A percentile compares a stretch with the other conserved stretches of the same genome.
These are phyloP conservation scores for Persicaria maculosa DNA, from an alignment of 148 eudicot species.

Conservation along the genomic window DNA sequence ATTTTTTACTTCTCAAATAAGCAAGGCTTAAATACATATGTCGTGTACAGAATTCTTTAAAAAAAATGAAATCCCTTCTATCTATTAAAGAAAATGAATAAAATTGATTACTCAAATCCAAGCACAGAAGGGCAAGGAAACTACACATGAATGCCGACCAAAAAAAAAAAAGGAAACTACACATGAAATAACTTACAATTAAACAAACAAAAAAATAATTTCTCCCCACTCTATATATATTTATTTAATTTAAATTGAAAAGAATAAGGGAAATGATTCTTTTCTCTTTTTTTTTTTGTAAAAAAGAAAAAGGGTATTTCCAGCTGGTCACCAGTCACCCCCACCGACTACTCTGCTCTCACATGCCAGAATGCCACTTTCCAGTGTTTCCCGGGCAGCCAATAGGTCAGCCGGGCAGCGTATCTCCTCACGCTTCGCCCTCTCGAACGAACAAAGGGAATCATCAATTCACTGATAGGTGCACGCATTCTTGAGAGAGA, in stretches of 20 bases:
- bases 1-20: no score
- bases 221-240: background rate
- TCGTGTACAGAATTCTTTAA: no score
- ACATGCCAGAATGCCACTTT: background rate
- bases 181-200: conserved; percentile 1
- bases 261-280: background rate
- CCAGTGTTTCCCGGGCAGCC: conserved; percentile 4
- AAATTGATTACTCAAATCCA: background rate
- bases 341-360: conserved; percentile 2
- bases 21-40: no score
- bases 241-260: background rate
- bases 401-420: background rate
- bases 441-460: background rate
- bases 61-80: no score
- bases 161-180: conserved; percentile 6
- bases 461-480: conserved; percentile 35
- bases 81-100: background rate
- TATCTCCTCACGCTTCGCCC: conserved; percentile 1
- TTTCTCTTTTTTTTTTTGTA: background rate
- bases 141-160: conserved; percentile 7
- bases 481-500: conserved; percentile 62
- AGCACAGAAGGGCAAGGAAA: background rate
- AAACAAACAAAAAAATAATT: background rate
- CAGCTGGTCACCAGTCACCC: background rate
- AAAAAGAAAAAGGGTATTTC: background rate